Base-by-base conservation (phyloP, 805 yeast genomes). In the Candida coquimbonensis region DNA sequence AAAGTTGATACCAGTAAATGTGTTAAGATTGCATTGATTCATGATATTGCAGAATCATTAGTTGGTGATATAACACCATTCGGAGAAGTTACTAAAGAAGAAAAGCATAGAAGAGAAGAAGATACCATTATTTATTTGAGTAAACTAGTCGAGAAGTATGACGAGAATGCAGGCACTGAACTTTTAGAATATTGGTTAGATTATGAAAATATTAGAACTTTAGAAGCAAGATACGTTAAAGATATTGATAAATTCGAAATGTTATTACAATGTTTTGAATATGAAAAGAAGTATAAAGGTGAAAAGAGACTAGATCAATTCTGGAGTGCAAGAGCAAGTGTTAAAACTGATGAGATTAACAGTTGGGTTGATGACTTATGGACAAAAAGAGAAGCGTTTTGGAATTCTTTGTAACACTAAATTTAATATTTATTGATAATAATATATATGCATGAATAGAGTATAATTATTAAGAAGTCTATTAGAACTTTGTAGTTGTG, bases 41-140 rank as follows among this genome's bases (percentile, higher is more conserved):
- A 91, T 69, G 99, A 91, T 64, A 85, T 91, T 56, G 96, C 98
- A 11, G 99, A 91, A 70, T 65, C 90, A 5, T 68, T 91, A 27
- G 98, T 91, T 13, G 99, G 99, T 31, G 99, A 91, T 63, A 87
- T 91, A 42, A 89, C 96, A 2, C 93, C 99, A 56, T 65, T 77
- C 63, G 86, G 89, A 67, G 59, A 75, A 48, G 77, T 90, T 29
- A 69, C 79, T 40, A 88, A 89, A 61, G 70, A 66, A 14, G 98
- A 91, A 61, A 91, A 91, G 63, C 93, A 86, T 63, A 73, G 83
- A 48, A 72, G 97, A 47, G 98, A 91, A 60, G 73, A 70, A 35
- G 80, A 66, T 25, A 80, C 97, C 2, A 85, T 91, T 53, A 58
- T 74, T 36, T 89, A 81, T 59, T 60, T 91, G 43, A 62, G 81